Evolutionary conservation across 169 alveolate genomes (phyloP), one percentile per base, ranked within the genome.

Genomic region (Eimeria falciformis): DNA sequence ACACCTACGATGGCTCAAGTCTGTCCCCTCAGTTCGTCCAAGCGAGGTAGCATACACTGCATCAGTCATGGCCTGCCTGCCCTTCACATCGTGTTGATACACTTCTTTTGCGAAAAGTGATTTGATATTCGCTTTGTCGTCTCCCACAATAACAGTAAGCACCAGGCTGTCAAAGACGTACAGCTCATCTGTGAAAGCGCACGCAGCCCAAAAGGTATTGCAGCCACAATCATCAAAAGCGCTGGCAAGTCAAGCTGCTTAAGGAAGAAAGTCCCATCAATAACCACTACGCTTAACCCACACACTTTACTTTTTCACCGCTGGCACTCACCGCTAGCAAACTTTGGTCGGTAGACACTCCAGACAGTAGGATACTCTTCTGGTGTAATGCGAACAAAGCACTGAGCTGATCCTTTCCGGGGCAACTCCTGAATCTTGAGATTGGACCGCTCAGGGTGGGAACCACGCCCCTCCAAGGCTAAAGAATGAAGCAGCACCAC

Each of bases 81-180:
- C 93, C 68, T 90, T 90, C 75, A 68, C 55, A 45, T 90, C 93
- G 62, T 90, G 56, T 7, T 66, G 90, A 71, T 90, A 90, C 27
- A 90, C 84, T 75, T 90, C 86, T 45, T 79, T 69, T 12, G 93
- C 93, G 11, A 43, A 43, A 47, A 40, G 69, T 56, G 90, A 27
- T 27, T 82, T 75, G 71, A 90, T 33, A 23, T 56, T 75, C 27
- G 77, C 90, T 4, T 69, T 89, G 46, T 56, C 46, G 29, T 82
- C 75, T 29, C 93, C 93, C 66, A 47, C 90, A 37, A 90, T 71
- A 27, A 90, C 90, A 18, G 93, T 90, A 82, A 90, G 71, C 56
- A 90, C 93, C 84, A 90, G 71, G 62, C 93, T 90, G 62, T 90
- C 93, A 37, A 90, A 90, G 75, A 78, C 82, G 55, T 62, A 84